Percentiles rank a stretch among this genome's conserved stretches.
phyloP scores from a whole-genome alignment of 805 yeast species.

The Metschnikowia baotianmanensis region DNA sequence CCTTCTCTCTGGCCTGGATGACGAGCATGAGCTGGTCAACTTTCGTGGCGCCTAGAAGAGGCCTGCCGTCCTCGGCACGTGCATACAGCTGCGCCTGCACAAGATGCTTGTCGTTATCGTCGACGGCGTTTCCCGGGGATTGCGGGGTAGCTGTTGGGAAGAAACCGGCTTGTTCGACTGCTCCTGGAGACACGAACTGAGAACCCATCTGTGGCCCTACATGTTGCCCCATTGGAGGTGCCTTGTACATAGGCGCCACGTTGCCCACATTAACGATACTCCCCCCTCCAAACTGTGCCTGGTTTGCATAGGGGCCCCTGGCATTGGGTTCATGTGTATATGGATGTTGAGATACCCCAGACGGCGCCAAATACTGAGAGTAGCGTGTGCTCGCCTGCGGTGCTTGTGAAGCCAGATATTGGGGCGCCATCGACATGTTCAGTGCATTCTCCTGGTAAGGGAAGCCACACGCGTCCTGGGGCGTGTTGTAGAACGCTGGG shows the following conservation, averaged over 20 bases:
- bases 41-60: constrained; percentile 79
- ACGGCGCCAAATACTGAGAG: constrained; percentile 3
- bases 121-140: background rate
- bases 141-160: constrained; percentile 3
- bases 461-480: constrained; percentile 4
- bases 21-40: constrained; percentile 90
- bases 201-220: too few relatives aligned
- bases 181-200: constrained; percentile 4
- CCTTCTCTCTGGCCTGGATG: constrained; percentile 82
- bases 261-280: too few relatives aligned
- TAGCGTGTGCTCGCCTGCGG: constrained; percentile 3
- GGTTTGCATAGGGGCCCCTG: background rate
- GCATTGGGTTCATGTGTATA: background rate
- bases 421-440: too few relatives aligned
- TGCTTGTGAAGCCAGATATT: constrained; percentile 4
- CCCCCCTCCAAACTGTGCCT: too few relatives aligned
- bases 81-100: constrained; percentile 48
- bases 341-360: constrained; percentile 4
- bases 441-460: constrained; percentile 6
- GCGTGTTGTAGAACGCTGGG: constrained; percentile 4
- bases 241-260: too few relatives aligned
- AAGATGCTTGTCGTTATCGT: constrained; percentile 23
- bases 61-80: constrained; percentile 60
- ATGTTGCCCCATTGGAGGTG: too few relatives aligned
- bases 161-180: constrained; percentile 4